Base-by-base conservation (phyloP, 306 rosid genomes). In the Echinosophora koreensis region DNA sequence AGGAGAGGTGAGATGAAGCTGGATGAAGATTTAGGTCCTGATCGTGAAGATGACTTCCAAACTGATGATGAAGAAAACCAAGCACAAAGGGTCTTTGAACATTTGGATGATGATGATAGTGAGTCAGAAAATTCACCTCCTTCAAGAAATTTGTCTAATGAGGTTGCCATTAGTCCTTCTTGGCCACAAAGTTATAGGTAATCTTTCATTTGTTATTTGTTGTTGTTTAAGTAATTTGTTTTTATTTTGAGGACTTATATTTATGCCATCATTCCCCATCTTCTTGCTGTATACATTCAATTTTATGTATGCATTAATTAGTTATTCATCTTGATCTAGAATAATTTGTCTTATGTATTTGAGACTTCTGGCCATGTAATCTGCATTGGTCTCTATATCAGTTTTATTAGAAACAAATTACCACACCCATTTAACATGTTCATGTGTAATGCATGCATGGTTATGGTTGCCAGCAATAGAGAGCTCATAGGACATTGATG, bases 161-260 rank as follows among this genome's bases (percentile, higher is more conserved):
- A 74, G n/a, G 47, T 6, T 47, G 73, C 63, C 39, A 12, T 69
- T 3, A 80, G 11, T 17, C 4, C 67, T 50, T 1, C 71, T 4
- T 88, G 96, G 96, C 96, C 96, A 71, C 91, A 87, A 71, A 87
- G 86, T 59, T 87, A 87, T 77, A 52, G 91, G 93, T 86, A 87
- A 39, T 49, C 4, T 27, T 3, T 46, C 70, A 16, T 41, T 69
- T 18, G 5, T 46, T 12, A 5, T 5, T 57, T 39, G 7, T 47
- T 18, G 6, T 32, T 34, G n/a, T 28, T 46, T 60, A 0, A 2
- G 17, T 30, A 5, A 16, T 4, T 1, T 0, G 42, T 3, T 44
- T 32, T 10, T 30, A 1, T 55, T n/a, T 16, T 2, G 12, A 22
- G 4, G 22, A 14, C 30, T 9, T 46, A 16, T n/a, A 5, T 8